Percentiles rank a stretch among this genome's conserved stretches.
Evolutionary conservation across 805 yeast genomes (phyloP).

Genomic region (Wickerhamomyces alni): DNA sequence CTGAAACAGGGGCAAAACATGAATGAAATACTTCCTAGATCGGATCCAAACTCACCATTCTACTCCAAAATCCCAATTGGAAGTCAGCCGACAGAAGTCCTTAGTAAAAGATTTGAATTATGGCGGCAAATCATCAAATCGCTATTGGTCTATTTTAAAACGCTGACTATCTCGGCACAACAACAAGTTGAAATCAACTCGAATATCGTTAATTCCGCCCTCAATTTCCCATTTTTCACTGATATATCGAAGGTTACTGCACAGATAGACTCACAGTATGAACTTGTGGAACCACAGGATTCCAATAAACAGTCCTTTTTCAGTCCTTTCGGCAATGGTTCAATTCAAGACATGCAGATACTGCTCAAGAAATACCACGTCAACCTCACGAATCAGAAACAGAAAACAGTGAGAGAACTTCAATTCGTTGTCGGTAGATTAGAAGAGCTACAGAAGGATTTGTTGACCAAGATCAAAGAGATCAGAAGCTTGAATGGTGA

Average conservation of each 20-base stretch:
- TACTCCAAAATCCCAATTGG: conserved; percentile 43
- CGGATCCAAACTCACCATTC: conserved; percentile 30
- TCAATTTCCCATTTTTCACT: conserved; percentile 38
- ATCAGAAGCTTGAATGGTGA: conserved; percentile 77
- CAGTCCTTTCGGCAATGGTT: conserved; percentile 66
- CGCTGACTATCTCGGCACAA: conserved; percentile 77
- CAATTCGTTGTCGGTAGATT: conserved; percentile 59
- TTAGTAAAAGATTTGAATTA: conserved; percentile 75
- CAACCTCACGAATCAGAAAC: conserved; percentile 52
- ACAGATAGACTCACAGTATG: conserved; percentile 12
- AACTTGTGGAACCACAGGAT: conserved; percentile 28
- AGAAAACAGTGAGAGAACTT: conserved; percentile 48
- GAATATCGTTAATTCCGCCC: conserved; percentile 66
- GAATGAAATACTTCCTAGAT: conserved; percentile 16
- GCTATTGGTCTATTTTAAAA: conserved; percentile 66
- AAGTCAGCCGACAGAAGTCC: conserved; percentile 77
- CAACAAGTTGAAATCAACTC: conserved; percentile 77
- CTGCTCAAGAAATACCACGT: conserved; percentile 63
- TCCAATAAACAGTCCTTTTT: conserved; percentile 41
- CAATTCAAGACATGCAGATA: conserved; percentile 78
- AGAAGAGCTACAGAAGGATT: conserved; percentile 65
- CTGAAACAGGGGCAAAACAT: conserved; percentile 2
- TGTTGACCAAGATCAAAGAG: conserved; percentile 77
- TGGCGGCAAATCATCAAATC: conserved; percentile 83
- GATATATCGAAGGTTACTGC: conserved; percentile 8